phyloP scores from a whole-genome alignment of 2,329 filamentous ascomycete genomes.

The Alternaria conjuncta region DNA sequence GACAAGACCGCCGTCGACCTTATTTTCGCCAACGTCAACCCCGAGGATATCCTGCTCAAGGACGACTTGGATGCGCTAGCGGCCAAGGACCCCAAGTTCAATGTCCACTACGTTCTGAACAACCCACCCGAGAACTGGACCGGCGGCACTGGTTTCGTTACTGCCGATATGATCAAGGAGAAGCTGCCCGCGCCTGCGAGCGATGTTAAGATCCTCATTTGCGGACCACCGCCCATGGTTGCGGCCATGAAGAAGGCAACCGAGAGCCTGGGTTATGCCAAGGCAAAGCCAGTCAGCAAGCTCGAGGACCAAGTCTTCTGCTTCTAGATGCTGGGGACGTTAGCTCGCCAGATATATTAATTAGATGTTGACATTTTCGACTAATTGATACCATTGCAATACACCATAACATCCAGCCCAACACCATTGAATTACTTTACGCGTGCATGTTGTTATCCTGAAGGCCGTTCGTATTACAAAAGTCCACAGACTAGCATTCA shows the following conservation, averaged over 20 bases:
- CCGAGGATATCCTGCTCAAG: conserved; percentile 89
- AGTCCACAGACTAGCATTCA: no score
- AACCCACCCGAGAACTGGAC: conserved; percentile 92
- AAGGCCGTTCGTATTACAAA: no score
- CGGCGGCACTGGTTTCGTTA: conserved; percentile 94
- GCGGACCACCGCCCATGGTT: conserved; percentile 96
- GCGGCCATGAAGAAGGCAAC: conserved; percentile 96
- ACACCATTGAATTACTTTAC: neutral
- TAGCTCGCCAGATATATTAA: neutral
- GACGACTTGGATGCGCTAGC: conserved; percentile 86
- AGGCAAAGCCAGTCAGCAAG: conserved; percentile 95
- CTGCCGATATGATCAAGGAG: conserved; percentile 91
- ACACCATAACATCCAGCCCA: neutral
- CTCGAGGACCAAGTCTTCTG: conserved; percentile 97
- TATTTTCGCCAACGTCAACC: conserved; percentile 96
- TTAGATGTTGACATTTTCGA: neutral
- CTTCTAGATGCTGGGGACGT: conserved; percentile 64
- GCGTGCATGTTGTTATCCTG: neutral
- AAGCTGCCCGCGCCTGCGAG: conserved; percentile 80
- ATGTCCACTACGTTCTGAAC: conserved; percentile 94
- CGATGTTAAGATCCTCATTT: conserved; percentile 93
- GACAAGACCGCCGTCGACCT: conserved; percentile 86
- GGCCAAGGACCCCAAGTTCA: conserved; percentile 79
- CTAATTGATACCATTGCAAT: neutral
- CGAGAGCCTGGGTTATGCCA: conserved; percentile 86